These are phyloP conservation scores for Letharia lupina DNA, from an alignment of 495 filamentous ascomycete genomes.

Conservation along the genomic window DNA sequence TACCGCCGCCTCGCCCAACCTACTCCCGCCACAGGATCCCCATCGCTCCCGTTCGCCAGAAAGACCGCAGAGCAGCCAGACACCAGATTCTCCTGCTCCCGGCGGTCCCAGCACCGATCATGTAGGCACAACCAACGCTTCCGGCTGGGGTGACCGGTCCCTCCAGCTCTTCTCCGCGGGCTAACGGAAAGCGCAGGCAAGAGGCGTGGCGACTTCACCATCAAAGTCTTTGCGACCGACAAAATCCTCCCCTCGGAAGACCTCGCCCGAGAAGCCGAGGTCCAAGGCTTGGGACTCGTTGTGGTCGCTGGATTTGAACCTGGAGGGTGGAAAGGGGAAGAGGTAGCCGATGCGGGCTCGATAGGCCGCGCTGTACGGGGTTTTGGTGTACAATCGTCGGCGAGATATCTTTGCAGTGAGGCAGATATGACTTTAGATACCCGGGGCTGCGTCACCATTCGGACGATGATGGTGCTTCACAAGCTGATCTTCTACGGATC, in stretches of 20 bases:
- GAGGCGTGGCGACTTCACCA: slow-evolving; percentile 7
- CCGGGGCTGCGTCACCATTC: not conserved
- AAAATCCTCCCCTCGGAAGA: slow-evolving; percentile 20
- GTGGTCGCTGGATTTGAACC: slow-evolving; percentile 43
- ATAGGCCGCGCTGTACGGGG: not conserved
- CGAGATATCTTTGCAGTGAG: not conserved
- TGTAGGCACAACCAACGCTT: slow-evolving; percentile 20
- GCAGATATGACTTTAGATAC: not conserved
- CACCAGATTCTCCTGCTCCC: slow-evolving; percentile 5
- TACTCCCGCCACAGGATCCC: slow-evolving; percentile 35
- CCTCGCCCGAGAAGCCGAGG: slow-evolving; percentile 23
- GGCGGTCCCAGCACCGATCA: slow-evolving; percentile 31
- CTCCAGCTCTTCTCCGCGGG: not conserved
- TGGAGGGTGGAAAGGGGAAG: slow-evolving; percentile 29
- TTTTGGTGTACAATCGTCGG: not conserved
- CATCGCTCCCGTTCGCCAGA: slow-evolving; percentile 33
- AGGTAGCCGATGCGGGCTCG: not conserved
- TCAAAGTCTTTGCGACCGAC: slow-evolving; percentile 20
- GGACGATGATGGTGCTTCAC: not conserved
- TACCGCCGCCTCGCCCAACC: slow-evolving; percentile 25
- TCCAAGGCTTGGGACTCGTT: slow-evolving; percentile 44
- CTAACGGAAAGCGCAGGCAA: slow-evolving; percentile 17
- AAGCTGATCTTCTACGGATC: not conserved
- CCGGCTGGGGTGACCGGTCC: slow-evolving; percentile 12
- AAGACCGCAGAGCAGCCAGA: slow-evolving; percentile 28